Evolutionary conservation across 2,329 filamentous ascomycete genomes (phyloP).

Genomic region (Botryotinia convoluta): DNA sequence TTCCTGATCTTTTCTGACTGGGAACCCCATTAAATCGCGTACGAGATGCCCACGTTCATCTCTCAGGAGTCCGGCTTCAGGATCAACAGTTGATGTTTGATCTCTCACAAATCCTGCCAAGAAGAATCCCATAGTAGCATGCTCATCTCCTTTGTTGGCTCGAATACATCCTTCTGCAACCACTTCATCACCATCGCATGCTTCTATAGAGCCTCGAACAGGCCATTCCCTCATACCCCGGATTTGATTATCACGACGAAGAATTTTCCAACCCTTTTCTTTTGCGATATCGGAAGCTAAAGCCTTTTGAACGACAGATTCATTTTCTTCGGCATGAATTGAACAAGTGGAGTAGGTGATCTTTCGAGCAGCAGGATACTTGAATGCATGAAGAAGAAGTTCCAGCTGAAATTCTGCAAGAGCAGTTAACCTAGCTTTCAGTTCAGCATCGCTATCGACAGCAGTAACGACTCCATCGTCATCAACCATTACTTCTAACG

Average conservation of each 20-base stretch:
- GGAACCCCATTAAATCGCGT: slow-evolving; percentile 43
- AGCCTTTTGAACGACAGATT: slow-evolving; percentile 73
- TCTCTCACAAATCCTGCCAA: slow-evolving; percentile 76
- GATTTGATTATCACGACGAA: slow-evolving; percentile 70
- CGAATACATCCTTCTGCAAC: slow-evolving; percentile 75
- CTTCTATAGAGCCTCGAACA: slow-evolving; percentile 55
- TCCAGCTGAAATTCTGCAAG: slow-evolving; percentile 79
- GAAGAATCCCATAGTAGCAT: slow-evolving; percentile 93
- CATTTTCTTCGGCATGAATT: slow-evolving; percentile 82
- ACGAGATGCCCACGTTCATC: slow-evolving; percentile 55
- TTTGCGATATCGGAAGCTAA: slow-evolving; percentile 65
- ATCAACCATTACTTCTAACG: slow-evolving; percentile 45
- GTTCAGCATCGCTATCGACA: slow-evolving; percentile 52
- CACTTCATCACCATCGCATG: slow-evolving; percentile 48
- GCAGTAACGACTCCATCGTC: slow-evolving; percentile 55
- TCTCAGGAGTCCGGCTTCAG: slow-evolving; percentile 37
- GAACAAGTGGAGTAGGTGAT: slow-evolving; percentile 96
- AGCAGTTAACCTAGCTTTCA: slow-evolving; percentile 64
- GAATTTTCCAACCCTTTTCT: slow-evolving; percentile 71
- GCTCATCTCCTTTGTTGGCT: slow-evolving; percentile 74
- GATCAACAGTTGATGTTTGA: background rate
- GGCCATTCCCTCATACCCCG: slow-evolving; percentile 73
- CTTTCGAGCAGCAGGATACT: slow-evolving; percentile 69
- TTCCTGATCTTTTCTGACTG: slow-evolving; percentile 36
- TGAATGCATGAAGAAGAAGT: slow-evolving; percentile 79